These are phyloP conservation scores for Sclerotinia spermophila DNA, from an alignment of 2,329 filamentous ascomycete genomes.

Conservation along the genomic window DNA sequence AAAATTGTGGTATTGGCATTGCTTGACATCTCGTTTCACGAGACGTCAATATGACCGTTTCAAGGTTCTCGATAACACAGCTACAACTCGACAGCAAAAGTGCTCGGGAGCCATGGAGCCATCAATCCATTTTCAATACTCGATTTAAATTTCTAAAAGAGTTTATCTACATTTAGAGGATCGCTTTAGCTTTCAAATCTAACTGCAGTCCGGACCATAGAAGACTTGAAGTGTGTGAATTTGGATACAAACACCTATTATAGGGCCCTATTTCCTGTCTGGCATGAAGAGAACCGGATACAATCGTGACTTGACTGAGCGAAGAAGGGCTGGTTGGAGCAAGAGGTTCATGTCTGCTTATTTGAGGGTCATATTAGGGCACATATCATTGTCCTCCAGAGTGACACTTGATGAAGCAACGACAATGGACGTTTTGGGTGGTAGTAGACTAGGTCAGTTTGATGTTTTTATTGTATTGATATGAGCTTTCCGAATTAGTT, in stretches of 20 bases:
- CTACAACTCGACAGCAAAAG: not conserved
- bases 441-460: not conserved
- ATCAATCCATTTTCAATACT: not conserved
- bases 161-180: not conserved
- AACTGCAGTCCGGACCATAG: not conserved
- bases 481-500: not conserved
- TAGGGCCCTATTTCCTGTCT: too few species aligned
- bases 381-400: not conserved
- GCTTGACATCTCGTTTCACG: not conserved
- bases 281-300: not conserved
- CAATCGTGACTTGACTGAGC: not conserved
- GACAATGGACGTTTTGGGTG: not conserved
- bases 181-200: not conserved
- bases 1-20: not conserved
- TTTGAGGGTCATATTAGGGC: not conserved
- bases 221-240: not conserved
- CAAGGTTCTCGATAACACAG: not conserved
- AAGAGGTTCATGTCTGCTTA: not conserved
- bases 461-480: not conserved
- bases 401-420: not conserved
- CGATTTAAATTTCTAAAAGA: not conserved
- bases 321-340: not conserved
- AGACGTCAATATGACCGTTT: not conserved
- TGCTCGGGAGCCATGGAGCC: not conserved
- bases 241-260: not conserved